Evolutionary conservation across 2,329 filamentous ascomycete species (phyloP), one percentile per base, ranked within the genome.

Genomic region (Fusarium miscanthi): DNA sequence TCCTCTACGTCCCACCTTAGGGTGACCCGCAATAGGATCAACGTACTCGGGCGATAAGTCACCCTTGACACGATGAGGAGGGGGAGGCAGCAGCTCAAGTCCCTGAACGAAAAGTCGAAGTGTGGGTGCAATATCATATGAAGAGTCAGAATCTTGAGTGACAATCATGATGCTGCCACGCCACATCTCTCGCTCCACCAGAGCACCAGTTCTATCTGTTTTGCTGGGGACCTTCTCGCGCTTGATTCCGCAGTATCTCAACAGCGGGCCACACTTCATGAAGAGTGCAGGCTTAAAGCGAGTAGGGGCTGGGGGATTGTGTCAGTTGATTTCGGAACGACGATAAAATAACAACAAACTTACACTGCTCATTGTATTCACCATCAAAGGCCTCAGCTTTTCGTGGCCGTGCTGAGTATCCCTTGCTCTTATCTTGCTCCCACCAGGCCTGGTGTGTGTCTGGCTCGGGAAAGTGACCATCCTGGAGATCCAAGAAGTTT

Each of bases 151-250:
- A 78, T 99, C 95, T 58, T 91, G 88, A 0, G 96, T 98, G 27
- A 99, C 94, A 76, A 99, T 97, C 94, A 99, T 94, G 63, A 98
- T 88, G 67, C 91, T 97, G 9, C 96, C 96, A 80, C 95, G 90
- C 96, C 96, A 99, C 25, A 95, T 90, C 76, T 97, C 94, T 57
- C 90, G 88, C 46, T 94, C 91, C 0, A 78, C 59, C 17, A 78
- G 63, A 4, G 77, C 73, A 71, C 60, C 73, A 17, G 73, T 64
- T 27, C 71, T 77, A 43, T 75, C 77, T 11, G 77, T 53, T 57
- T 78, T 75, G 11, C 70, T 78, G 1, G 84, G 77, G 52, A 83
- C 78, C 76, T 85, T 84, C 81, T 97, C 89, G 42, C 86, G 86
- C 43, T 92, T 90, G 45, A 97, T 90, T 25, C 97, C 96, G 61